Evolutionary conservation across 2,329 filamentous ascomycete genomes (phyloP).

Genomic region (Helicocarpus griseus): DNA sequence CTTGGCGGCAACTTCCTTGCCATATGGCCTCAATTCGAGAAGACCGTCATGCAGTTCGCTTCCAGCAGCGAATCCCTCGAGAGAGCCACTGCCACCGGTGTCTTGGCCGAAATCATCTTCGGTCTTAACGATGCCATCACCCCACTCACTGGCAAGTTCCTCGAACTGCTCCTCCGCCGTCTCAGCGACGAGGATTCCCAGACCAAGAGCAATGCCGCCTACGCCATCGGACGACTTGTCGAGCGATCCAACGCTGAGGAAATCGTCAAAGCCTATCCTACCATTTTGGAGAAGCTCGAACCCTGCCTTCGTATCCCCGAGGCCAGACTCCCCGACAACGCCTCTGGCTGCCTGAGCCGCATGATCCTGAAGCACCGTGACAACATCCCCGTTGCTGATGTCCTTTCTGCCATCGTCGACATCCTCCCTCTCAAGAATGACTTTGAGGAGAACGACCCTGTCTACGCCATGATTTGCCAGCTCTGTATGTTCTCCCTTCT

Average conservation of each 20-base stretch:
- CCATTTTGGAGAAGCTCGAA: conserved; percentile 78
- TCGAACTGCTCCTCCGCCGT: conserved; percentile 75
- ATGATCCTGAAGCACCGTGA: conserved; percentile 90
- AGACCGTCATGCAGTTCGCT: conserved; percentile 78
- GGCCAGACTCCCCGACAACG: conserved; percentile 82
- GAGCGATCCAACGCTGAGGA: conserved; percentile 69
- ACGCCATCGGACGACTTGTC: conserved; percentile 77
- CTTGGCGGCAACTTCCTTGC: conserved; percentile 73
- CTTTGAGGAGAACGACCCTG: conserved; percentile 90
- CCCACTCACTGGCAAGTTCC: conserved; percentile 64
- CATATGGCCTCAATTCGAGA: conserved; percentile 93
- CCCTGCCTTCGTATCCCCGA: conserved; percentile 67
- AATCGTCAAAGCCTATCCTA: conserved; percentile 63
- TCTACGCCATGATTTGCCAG: conserved; percentile 82
- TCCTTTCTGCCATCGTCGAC: conserved; percentile 68
- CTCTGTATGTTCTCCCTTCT: conserved; percentile 55
- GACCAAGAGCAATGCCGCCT: conserved; percentile 91
- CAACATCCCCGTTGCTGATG: conserved; percentile 66
- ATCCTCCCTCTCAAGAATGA: conserved; percentile 85
- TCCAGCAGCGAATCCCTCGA: conserved; percentile 79
- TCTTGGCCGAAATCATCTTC: conserved; percentile 81
- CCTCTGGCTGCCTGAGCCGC: conserved; percentile 78
- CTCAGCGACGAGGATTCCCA: conserved; percentile 82
- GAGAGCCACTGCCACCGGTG: conserved; percentile 80
- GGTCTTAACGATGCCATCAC: conserved; percentile 76